Percentiles rank a stretch among this genome's conserved stretches.
Conservation (phyloP, 2,329 filamentous ascomycete species). For the Colletotrichum tabaci region DNA sequence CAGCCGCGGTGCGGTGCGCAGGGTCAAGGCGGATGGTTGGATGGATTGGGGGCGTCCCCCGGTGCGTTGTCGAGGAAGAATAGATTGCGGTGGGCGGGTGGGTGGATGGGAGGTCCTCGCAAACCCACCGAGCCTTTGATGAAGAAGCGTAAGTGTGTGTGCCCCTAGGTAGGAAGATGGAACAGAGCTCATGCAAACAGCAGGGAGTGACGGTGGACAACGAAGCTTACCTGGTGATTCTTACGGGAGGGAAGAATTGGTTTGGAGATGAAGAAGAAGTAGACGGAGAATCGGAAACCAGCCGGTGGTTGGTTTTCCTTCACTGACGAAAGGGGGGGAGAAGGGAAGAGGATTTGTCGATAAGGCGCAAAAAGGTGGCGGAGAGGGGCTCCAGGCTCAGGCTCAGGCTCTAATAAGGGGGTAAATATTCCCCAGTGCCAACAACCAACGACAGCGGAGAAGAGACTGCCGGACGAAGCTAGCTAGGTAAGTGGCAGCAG, state of each 20-base stretch:
- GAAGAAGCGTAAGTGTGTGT: conserved; percentile 25
- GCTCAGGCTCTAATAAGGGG: background rate
- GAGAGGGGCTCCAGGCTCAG: conserved; percentile 25
- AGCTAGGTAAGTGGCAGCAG: conserved; percentile 18
- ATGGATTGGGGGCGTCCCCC: conserved; percentile 31
- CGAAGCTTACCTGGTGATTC: background rate
- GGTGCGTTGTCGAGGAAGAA: conserved; percentile 31
- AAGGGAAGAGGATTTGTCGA: conserved; percentile 6
- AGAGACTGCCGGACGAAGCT: conserved; percentile 23
- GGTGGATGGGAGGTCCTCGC: conserved; percentile 20
- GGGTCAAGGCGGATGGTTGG: conserved; percentile 41
- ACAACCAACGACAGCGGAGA: background rate
- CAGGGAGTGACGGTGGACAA: background rate
- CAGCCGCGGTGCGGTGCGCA: conserved; percentile 36
- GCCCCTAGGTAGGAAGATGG: conserved; percentile 26
- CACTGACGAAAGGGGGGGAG: conserved; percentile 18
- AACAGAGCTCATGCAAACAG: background rate
- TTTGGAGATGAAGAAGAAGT: no score
- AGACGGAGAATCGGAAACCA: background rate
- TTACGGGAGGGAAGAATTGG: background rate
- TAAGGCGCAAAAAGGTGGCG: conserved; percentile 20
- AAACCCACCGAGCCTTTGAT: conserved; percentile 33
- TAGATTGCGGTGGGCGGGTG: conserved; percentile 41
- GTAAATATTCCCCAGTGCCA: background rate
- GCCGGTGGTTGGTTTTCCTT: conserved; percentile 12